Evolutionary conservation across 768 basidiomycete species (phyloP).

Genomic region (Mycena capillaripes): DNA sequence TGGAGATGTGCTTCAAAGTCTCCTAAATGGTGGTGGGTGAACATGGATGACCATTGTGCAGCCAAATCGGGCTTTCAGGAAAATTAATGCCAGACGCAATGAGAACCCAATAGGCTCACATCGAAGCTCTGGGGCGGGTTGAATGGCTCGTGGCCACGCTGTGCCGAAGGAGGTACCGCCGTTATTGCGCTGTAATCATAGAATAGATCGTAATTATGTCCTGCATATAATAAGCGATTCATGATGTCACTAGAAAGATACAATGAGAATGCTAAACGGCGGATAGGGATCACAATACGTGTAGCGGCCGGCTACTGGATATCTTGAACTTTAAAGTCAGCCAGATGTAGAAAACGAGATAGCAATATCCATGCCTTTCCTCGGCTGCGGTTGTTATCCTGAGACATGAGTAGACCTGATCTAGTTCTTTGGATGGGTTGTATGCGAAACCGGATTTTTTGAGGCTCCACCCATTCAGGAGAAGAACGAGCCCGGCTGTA

Average conservation of each 20-base stretch:
- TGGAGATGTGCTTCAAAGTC: neutral
- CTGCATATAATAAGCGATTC: slow-evolving; percentile 18
- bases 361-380: neutral
- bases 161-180: slow-evolving; percentile 13
- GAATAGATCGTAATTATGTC: slow-evolving; percentile 4
- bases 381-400: slow-evolving; percentile 28
- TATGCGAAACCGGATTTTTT: slow-evolving; percentile 46
- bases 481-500: slow-evolving; percentile 54
- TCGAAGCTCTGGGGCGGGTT: neutral
- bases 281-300: neutral
- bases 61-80: neutral
- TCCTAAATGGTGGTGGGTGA: neutral
- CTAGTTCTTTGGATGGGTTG: slow-evolving; percentile 54
- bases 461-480: slow-evolving; percentile 64
- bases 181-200: neutral
- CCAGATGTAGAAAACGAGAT: neutral
- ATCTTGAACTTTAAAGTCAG: slow-evolving; percentile 8
- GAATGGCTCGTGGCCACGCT: slow-evolving; percentile 12
- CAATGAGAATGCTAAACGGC: neutral
- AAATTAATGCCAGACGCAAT: neutral
- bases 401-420: slow-evolving; percentile 60
- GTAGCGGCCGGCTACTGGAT: slow-evolving; percentile 24
- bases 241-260: slow-evolving; percentile 19
- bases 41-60: neutral
- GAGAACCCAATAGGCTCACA: neutral